Base-by-base conservation (phyloP, 2,329 filamentous ascomycete genomes). In the Colletotrichum spaethianum region DNA sequence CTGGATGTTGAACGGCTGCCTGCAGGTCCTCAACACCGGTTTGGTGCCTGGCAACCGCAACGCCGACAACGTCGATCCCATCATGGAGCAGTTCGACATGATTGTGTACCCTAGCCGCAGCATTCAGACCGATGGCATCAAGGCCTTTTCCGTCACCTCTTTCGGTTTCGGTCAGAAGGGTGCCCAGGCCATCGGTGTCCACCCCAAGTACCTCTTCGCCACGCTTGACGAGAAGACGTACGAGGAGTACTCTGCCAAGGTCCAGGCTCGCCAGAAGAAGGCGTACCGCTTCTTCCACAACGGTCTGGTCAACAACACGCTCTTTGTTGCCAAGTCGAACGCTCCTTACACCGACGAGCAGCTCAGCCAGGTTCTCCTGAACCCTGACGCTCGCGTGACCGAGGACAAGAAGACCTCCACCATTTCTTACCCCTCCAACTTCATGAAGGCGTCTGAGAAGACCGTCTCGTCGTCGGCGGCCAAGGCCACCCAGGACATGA, bases 101-200 rank as follows among this genome's bases (percentile, higher is more conserved):
- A 97, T 99, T 77, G 94, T 98, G 75, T 99, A 98, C 85, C 96
- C 96, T 57, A 98, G 93, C 85, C 93, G 94, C 78, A 93, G 91
- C 82, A 95, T 99, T 77, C 96, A 99, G 87, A 99, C 96, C 9
- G 96, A 99, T 79, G 96, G 96, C 75, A 89, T 99, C 88, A 99
- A 98, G 86, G 97, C 96, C 18, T 98, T 99, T 89, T 98, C 95
- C 1, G 94, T 99, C 75, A 99, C 97, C 8, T 99, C 97, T 0
- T 99, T 99, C 83, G 96, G 96, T 84, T 99, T 99, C 87, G 96
- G 96, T 77, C 96, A 99, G 84, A 99, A 99, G 91, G 96, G 96
- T 80, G 94, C 96, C 33, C 97, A 99, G 84, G 96, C 93, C 53
- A 97, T 99, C 79, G 96, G 96, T 87, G 93, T 99, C 63, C 96